Evolutionary conservation across 805 yeast species (phyloP).

Genomic region (Nakazawaea anatomiae): DNA sequence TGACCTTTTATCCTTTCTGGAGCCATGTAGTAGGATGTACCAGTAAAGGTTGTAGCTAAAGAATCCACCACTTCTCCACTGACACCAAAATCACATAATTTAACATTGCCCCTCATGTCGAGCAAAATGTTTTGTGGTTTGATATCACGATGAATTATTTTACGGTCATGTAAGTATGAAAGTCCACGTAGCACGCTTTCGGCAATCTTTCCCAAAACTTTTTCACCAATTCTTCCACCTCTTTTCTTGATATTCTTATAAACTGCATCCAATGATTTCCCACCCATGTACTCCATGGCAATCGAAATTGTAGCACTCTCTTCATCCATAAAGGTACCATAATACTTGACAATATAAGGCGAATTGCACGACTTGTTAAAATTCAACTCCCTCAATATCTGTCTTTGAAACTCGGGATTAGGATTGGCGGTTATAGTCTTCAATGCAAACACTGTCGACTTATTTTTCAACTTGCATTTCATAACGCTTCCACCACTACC

Average conservation of each 20-base stretch:
- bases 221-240: conserved; percentile 88
- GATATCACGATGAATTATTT: conserved; percentile 69
- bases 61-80: conserved; percentile 96
- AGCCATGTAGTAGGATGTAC: conserved; percentile 97
- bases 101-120: conserved; percentile 73
- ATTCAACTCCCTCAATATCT: conserved; percentile 84
- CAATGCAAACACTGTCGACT: conserved; percentile 72
- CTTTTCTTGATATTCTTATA: conserved; percentile 67
- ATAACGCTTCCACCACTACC: conserved; percentile 92
- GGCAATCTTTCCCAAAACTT: conserved; percentile 86
- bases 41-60: conserved; percentile 92
- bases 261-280: conserved; percentile 85
- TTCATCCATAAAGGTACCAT: conserved; percentile 84
- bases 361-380: conserved; percentile 79
- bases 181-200: conserved; percentile 80
- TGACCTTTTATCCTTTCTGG: conserved; percentile 96
- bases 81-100: conserved; percentile 95
- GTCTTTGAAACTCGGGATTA: conserved; percentile 83
- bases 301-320: conserved; percentile 78
- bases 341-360: conserved; percentile 83
- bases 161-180: conserved; percentile 80
- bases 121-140: conserved; percentile 82
- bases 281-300: conserved; percentile 97
- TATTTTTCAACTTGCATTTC: conserved; percentile 60
- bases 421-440: conserved; percentile 71